phyloP scores from a whole-genome alignment of 768 basidiomycete species.

The Boletus fagicola region DNA sequence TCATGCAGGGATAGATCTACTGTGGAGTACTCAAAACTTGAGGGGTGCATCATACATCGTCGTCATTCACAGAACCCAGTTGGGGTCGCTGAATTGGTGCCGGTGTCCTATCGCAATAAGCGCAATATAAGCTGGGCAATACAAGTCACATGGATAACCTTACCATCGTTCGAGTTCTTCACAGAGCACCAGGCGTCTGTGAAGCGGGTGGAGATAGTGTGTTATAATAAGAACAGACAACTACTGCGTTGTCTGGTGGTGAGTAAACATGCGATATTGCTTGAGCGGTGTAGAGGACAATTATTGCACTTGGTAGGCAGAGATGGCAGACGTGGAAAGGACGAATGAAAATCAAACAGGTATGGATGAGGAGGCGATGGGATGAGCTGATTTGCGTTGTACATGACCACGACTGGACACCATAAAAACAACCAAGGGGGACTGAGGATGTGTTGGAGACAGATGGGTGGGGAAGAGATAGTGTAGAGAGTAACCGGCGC shows the following conservation, averaged over 20 bases:
- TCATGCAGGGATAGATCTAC: constrained; percentile 12
- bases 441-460: constrained; percentile 22
- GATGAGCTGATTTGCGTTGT: constrained; percentile 34
- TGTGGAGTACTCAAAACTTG: constrained; percentile 15
- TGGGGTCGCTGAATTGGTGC: background rate
- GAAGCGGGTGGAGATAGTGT: constrained; percentile 12
- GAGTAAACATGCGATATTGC: constrained; percentile 33
- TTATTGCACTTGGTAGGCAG: constrained; percentile 31
- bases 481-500: constrained; percentile 19
- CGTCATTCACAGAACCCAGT: background rate
- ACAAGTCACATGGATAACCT: background rate
- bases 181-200: constrained; percentile 14
- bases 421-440: constrained; percentile 36
- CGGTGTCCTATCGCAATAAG: constrained; percentile 1
- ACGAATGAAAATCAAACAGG: constrained; percentile 29
- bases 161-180: constrained; percentile 16
- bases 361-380: constrained; percentile 29
- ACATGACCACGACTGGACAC: constrained; percentile 38
- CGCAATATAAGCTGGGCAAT: background rate
- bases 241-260: constrained; percentile 16
- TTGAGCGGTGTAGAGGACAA: constrained; percentile 25
- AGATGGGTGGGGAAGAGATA: constrained; percentile 25
- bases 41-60: background rate
- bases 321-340: constrained; percentile 19
- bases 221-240: constrained; percentile 22